Percentiles rank a stretch among this genome's conserved stretches.
Conservation (phyloP, 805 yeast species). For the Teunomyces kruisii region DNA sequence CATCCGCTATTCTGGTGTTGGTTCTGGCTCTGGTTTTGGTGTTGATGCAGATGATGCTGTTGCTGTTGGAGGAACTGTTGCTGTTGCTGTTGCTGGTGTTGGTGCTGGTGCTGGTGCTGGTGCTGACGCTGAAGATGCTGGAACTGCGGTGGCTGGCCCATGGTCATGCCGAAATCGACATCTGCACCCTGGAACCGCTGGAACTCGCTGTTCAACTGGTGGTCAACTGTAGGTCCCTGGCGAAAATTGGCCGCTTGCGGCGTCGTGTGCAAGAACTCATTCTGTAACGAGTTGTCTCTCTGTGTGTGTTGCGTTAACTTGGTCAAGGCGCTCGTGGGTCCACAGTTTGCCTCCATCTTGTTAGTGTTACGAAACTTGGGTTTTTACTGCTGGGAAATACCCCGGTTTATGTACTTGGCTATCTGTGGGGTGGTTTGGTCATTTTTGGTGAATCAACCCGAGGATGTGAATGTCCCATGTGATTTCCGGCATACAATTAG, state of each 20-base stretch:
- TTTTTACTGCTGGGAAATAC: not conserved
- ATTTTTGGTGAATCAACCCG: not conserved
- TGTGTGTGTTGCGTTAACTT: constrained; percentile 42
- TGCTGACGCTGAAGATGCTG: constrained; percentile 9
- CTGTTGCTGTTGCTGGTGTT: constrained; percentile 6
- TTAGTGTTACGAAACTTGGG: too few species aligned
- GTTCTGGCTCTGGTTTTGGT: not conserved
- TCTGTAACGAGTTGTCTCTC: constrained; percentile 40
- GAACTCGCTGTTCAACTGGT: constrained; percentile 39
- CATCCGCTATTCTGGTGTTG: constrained; percentile 15
- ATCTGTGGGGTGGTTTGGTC: constrained; percentile 1
- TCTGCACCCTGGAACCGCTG: constrained; percentile 25
- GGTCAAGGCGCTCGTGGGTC: constrained; percentile 45
- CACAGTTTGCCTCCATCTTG: constrained; percentile 42
- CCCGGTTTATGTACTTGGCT: not conserved
- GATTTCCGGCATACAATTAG: not conserved
- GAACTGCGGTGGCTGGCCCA: constrained; percentile 1
- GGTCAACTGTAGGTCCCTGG: constrained; percentile 26
- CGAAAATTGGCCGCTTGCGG: constrained; percentile 8
- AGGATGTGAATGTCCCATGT: constrained; percentile 1
- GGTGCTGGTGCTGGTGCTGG: constrained; percentile 12
- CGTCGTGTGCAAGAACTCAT: constrained; percentile 21
- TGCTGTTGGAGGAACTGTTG: constrained; percentile 6
- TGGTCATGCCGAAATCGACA: constrained; percentile 15
- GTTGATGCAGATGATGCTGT: constrained; percentile 4